phyloP scores from a whole-genome alignment of 495 filamentous ascomycete genomes.

The Wilcoxina mikolae region DNA sequence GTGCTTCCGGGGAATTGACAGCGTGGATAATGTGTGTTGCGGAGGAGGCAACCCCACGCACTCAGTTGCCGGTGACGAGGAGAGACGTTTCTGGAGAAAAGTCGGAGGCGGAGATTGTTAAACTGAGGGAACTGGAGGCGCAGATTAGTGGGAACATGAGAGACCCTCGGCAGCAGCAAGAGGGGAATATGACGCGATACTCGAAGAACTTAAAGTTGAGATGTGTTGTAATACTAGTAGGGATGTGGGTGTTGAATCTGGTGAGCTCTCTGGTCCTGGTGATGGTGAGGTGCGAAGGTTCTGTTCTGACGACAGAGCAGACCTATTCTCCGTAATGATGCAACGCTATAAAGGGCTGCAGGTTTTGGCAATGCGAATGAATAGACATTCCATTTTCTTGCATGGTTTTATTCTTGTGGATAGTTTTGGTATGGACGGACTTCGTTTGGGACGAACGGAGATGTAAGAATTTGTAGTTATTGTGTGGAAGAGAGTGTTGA shows the following conservation, averaged over 20 bases:
- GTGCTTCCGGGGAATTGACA: constrained; percentile 31
- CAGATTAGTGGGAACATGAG: background rate
- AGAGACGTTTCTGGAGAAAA: background rate
- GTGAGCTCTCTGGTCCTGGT: too few relatives aligned
- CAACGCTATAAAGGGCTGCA: too few relatives aligned
- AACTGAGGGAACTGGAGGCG: background rate
- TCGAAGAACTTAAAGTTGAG: constrained; percentile 21
- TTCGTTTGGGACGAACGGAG: too few relatives aligned
- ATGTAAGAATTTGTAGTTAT: too few relatives aligned
- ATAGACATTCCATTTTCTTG: too few relatives aligned
- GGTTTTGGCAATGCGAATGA: too few relatives aligned
- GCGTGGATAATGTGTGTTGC: constrained; percentile 32
- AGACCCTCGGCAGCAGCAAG: background rate
- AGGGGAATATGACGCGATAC: constrained; percentile 2
- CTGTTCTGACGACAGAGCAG: too few relatives aligned
- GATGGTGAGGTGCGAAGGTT: too few relatives aligned
- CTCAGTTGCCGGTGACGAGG: constrained; percentile 8
- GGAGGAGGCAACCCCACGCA: constrained; percentile 5
- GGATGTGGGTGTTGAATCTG: constrained; percentile 27
- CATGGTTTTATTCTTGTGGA: too few relatives aligned
- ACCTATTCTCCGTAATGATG: too few relatives aligned
- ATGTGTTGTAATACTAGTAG: constrained; percentile 17
- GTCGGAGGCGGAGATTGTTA: constrained; percentile 7
- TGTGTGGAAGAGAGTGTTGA: too few relatives aligned
- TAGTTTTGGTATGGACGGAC: too few relatives aligned